Base-by-base conservation (phyloP, 257 asterid species). In the Cinchona pubescens region DNA sequence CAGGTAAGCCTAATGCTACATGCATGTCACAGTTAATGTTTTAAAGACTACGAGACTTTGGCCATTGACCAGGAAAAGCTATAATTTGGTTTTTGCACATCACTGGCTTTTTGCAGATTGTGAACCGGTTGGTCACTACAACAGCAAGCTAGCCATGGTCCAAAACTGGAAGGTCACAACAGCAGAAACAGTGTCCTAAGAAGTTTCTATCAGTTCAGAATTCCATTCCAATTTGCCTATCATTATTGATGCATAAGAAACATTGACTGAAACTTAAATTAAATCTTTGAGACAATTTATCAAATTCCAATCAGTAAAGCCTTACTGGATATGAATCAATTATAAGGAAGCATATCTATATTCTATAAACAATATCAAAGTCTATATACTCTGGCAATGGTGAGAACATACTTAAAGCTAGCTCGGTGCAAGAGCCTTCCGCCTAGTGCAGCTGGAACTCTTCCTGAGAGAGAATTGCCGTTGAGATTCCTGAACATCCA, bases 341-440 rank as follows among this genome's bases (percentile, higher is more conserved):
- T 9, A 11, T 2, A 60, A 16, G 53, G 42, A n/a, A 40, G 67
- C 4, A 16, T 19, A 58, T 58, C 4, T 27, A 15, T 48, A 40
- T 38, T 58, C 4, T 27, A 15, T 48, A 40, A 69, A 15, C 48
- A 72, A 15, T 6, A 67, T 27, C 4, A 45, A 27, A 74, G 14
- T 15, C n/a, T 78, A 85, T 86, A 87, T 76, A 82, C 79, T 81
- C 82, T 32, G 61, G 61, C 53, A 62, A 61, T 11, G 37, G 37
- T 5, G 21, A 70, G 75, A 67, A 76, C 83, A 4, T 81, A 87
- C 91, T 85, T 87, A 72, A 85, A 85, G 75, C 97, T 95, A 78
- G 97, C 96, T 49, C 98, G 90, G 71, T 92, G 98, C 87, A 92
- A 88, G 69, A 91, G 97, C 84, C 92, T 87, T 78, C 96, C 99